Conservation (phyloP, 163 green algal genomes). For the Coccomyxa subellipsoidea region DNA sequence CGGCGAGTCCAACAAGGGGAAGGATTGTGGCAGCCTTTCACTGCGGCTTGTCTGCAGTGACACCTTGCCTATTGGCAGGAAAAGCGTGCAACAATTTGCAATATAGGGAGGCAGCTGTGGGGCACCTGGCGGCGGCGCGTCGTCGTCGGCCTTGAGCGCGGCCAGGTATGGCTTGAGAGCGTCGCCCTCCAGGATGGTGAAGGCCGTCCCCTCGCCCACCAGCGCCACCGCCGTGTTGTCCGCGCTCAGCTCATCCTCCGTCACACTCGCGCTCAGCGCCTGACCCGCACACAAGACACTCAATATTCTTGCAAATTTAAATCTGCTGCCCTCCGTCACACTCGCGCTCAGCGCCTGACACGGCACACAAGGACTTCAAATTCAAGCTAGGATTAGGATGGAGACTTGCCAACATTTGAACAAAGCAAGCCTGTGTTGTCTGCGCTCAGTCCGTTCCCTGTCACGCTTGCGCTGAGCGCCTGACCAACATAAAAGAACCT, state of each 20-base stretch:
- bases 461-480: conserved; percentile 64
- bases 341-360: conserved; percentile 69
- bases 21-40: too few species aligned
- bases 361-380: too few species aligned
- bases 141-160: conserved; percentile 33
- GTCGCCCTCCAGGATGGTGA: conserved; percentile 75
- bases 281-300: too few species aligned
- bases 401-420: too few species aligned
- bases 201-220: conserved; percentile 69
- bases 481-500: too few species aligned
- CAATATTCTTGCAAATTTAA: too few species aligned
- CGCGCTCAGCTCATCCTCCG: conserved; percentile 75
- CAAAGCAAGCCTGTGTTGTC: conserved; percentile 78
- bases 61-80: too few species aligned
- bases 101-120: neutral
- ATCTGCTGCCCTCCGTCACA: conserved; percentile 67
- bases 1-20: too few species aligned
- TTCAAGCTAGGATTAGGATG: too few species aligned
- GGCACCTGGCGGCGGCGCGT: neutral
- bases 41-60: too few species aligned
- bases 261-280: conserved; percentile 64
- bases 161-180: conserved; percentile 36
- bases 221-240: conserved; percentile 76
- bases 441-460: conserved; percentile 74
- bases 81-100: too few species aligned